Percentiles rank a stretch among this genome's conserved stretches.
phyloP scores from a whole-genome alignment of 306 rosid species.

The Pyrus pyrifolia region DNA sequence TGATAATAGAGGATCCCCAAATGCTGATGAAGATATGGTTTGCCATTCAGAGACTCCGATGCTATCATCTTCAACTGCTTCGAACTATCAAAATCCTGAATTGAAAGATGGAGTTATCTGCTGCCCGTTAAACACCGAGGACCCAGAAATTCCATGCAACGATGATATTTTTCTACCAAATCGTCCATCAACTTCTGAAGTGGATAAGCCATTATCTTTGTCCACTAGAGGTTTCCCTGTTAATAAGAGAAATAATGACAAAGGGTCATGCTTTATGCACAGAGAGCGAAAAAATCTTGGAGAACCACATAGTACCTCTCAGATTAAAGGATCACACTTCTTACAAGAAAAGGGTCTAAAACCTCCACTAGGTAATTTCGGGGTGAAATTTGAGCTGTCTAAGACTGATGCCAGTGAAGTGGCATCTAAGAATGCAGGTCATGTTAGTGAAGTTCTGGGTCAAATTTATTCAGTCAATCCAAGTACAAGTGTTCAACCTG shows the following conservation, averaged over 20 bases:
- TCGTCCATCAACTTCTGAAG: conserved; percentile 28
- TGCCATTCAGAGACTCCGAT: conserved; percentile 30
- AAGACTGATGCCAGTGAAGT: conserved; percentile 24
- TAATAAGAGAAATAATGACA: conserved; percentile 29
- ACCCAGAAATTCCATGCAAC: conserved; percentile 73
- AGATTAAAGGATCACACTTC: conserved; percentile 27
- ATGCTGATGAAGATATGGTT: conserved; percentile 30
- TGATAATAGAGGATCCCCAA: conserved; percentile 24
- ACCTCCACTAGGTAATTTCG: conserved; percentile 31
- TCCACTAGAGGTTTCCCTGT: conserved; percentile 33
- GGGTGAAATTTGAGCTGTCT: conserved; percentile 32
- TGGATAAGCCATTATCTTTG: conserved; percentile 30
- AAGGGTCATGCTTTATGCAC: conserved; percentile 32
- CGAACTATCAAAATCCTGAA: conserved; percentile 44
- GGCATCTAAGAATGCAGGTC: conserved; percentile 32
- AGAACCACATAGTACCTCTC: conserved; percentile 41
- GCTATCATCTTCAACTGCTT: conserved; percentile 38
- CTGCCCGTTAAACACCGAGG: conserved; percentile 64
- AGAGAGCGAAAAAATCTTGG: conserved; percentile 37
- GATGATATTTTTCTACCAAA: conserved; percentile 64
- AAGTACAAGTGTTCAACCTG: conserved; percentile 23
- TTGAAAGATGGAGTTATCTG: conserved; percentile 32
- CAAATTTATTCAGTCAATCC: conserved; percentile 30
- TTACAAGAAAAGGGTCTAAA: conserved; percentile 23
- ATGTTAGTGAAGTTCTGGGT: conserved; percentile 26